Conservation (phyloP, 2,329 filamentous ascomycete species). For the Trichoderma sp. region DNA sequence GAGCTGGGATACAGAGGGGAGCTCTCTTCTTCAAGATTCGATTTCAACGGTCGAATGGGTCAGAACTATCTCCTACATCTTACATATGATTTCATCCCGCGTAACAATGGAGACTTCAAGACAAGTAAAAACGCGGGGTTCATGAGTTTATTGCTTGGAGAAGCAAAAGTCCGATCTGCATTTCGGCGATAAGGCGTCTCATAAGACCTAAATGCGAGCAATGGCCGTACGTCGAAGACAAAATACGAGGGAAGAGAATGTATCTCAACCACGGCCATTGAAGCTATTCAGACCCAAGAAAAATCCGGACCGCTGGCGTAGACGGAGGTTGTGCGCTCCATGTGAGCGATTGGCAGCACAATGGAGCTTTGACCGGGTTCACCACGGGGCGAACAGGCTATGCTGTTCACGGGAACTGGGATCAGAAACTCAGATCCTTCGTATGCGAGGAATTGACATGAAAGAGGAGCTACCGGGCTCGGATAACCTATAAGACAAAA, state of each 20-base stretch:
- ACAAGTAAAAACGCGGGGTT: slow-evolving; percentile 16
- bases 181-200: slow-evolving; percentile 17
- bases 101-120: background rate
- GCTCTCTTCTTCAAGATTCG: background rate
- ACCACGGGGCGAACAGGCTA: background rate
- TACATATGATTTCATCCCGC: slow-evolving; percentile 13
- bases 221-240: background rate
- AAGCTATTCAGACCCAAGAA: background rate
- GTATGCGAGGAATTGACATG: slow-evolving; percentile 6
- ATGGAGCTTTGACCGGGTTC: background rate
- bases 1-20: background rate
- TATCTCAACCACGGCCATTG: background rate
- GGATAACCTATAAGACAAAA: background rate
- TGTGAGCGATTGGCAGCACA: background rate
- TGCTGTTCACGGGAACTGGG: background rate
- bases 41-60: background rate
- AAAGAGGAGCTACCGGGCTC: slow-evolving; percentile 1
- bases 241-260: background rate
- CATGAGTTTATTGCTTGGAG: background rate
- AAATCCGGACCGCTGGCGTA: background rate
- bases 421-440: background rate
- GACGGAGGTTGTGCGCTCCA: background rate
- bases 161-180: slow-evolving; percentile 7
- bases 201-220: background rate
- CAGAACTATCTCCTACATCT: background rate